Base-by-base conservation (phyloP, 2,329 filamentous ascomycete species). In the Dactylellina parvicollis region DNA sequence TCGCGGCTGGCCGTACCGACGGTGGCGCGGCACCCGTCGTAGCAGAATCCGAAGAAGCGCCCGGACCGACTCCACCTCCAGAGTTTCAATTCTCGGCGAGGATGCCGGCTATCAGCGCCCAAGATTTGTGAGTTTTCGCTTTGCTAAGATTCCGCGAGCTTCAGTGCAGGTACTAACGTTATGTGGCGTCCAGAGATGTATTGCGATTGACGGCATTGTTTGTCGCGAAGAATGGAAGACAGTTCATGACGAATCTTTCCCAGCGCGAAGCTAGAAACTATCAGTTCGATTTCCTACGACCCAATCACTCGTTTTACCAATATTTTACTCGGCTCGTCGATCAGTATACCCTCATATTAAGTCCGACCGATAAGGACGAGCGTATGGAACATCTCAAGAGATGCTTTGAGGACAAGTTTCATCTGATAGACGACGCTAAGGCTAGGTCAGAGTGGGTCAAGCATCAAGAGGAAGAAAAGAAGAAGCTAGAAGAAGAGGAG, bases 51-150 rank as follows among this genome's bases (percentile, higher is more conserved):
- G 86, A 87, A 80, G 92, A 90, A 79, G 89, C 92, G 44, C 87
- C 90, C 80, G 94, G 93, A 20, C 94, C 94, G 5, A 88, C 90
- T 44, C 88, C 93, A 79, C 95, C 95, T 14, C 87, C 90, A 66
- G 90, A 93, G 78, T 98, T 96, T 79, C 87, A 91, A 77, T 99
- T 97, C 83, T 96, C 92, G 64, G 93, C 95, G 77, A 90, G 93
- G 80, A 96, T 98, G 92, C 95, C 95, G 67, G 94, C 93, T 77
- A 96, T 99, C 82, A 96, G 90, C 82, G 92, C 96, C 76, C 91
- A 96, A 81, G 95, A 99, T 84, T 83, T 98, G 74, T 88, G 89
- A 59, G 84, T 89, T 22, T 83, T 89, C 69, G 86, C 85, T 75
- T 34, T 16, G 54, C 20, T 36, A 24, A 4, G 9, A 16, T 24